Evolutionary conservation across 306 rosid genomes (phyloP), one percentile per base, ranked within the genome.

Genomic region (Vigna unguiculata): DNA sequence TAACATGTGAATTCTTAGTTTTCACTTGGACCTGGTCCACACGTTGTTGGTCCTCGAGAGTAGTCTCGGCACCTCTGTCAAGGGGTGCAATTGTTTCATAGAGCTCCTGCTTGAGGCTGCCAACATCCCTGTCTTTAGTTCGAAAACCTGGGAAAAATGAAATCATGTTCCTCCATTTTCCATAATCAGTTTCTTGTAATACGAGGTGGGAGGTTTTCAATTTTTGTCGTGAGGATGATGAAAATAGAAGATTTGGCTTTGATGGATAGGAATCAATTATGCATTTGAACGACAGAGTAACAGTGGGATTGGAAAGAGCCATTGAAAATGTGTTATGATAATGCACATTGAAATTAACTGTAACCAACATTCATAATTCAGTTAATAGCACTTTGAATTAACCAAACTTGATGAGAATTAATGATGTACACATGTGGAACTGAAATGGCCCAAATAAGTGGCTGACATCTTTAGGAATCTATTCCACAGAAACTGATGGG

Each of bases 31-130:
- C 88, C 88, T 81, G 70, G 65, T 85, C 79, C 76, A 85, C 85
- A 62, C 69, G 83, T 78, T 63, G 81, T 74, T 81, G 81, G 32
- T 78, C 83, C 22, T 85, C 73, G 55, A 79, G 69, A 49, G 85
- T 74, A 63, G 81, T 81, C 17, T 74, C 51, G 0, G 85, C 83
- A 5, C 85, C 88, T 34, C 88, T 78, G 36, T 81, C 81, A 62
- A 85, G 85, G 34, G 81, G 81, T 64, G 67, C 68, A 54, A 81
- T 78, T 20, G 79, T 15, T 16, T 78, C 65, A 64, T 45, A 78
- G 58, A 85, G 85, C 41, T 81, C 79, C 66, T 62, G 7, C 74
- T 85, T 85, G 76, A 85, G 85, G 73, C 81, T 81, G 59, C 63
- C 49, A 78, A 69, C 76, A 81, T 85, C 85, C 74, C 36, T 80